A percentile compares a stretch with the other conserved stretches of the same genome.
These are phyloP conservation scores for Cystobasidium sp. DNA, from an alignment of 1,284 basidiomycete genomes.

Conservation along the genomic window DNA sequence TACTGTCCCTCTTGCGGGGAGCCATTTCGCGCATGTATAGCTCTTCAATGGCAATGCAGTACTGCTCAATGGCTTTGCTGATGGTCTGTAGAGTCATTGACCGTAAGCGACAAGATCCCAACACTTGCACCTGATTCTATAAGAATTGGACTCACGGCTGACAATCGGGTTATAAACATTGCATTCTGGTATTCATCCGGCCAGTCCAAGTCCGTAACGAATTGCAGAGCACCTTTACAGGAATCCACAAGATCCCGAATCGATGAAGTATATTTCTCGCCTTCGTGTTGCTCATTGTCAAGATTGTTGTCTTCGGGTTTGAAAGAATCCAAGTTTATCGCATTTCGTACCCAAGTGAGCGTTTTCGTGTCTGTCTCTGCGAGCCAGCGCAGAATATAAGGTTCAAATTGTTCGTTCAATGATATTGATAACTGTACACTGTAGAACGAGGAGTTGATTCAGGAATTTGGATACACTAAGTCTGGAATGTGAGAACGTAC, in stretches of 20 bases:
- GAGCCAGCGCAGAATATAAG: slow-evolving; percentile 88
- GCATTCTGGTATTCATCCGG: slow-evolving; percentile 86
- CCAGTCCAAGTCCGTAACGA: slow-evolving; percentile 89
- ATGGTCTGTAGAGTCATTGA: slow-evolving; percentile 68
- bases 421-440: slow-evolving; percentile 41
- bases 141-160: slow-evolving; percentile 66
- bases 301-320: slow-evolving; percentile 15
- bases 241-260: slow-evolving; percentile 96
- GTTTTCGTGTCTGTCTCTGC: slow-evolving; percentile 88
- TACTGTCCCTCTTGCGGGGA: slow-evolving; percentile 58
- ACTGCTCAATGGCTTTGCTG: slow-evolving; percentile 88
- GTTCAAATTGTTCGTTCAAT: slow-evolving; percentile 73
- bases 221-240: slow-evolving; percentile 83
- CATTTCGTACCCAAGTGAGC: slow-evolving; percentile 90
- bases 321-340: slow-evolving; percentile 72
- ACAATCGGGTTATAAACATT: slow-evolving; percentile 81
- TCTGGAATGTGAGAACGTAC: slow-evolving; percentile 60
- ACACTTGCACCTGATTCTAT: not conserved
- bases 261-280: slow-evolving; percentile 78
- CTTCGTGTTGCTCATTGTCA: slow-evolving; percentile 59
- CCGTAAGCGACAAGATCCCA: not conserved
- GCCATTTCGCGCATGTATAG: slow-evolving; percentile 94
- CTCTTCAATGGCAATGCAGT: slow-evolving; percentile 83
- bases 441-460: not conserved
- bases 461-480: not conserved